Percentiles rank a stretch among this genome's conserved stretches.
These are phyloP conservation scores for Novymonas esmeraldas DNA, from an alignment of 208 protist species.

Conservation along the genomic window DNA sequence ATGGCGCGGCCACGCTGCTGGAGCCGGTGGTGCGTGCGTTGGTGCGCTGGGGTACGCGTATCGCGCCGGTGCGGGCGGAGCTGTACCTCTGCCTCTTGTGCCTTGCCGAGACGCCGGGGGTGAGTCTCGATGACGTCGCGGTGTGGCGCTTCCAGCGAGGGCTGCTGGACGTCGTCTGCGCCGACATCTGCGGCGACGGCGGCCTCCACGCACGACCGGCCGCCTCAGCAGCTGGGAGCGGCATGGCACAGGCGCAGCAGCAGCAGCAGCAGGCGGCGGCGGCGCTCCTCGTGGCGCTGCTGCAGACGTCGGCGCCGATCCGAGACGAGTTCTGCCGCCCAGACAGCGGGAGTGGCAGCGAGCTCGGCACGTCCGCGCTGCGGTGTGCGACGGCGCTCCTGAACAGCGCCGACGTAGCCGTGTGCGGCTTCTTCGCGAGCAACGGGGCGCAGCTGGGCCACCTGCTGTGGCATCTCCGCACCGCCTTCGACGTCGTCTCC, in stretches of 20 bases:
- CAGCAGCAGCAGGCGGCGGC: too few species aligned
- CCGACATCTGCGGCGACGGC: slow-evolving; percentile 41
- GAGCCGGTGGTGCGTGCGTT: slow-evolving; percentile 54
- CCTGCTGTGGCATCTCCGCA: slow-evolving; percentile 52
- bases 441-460: slow-evolving; percentile 26
- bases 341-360: slow-evolving; percentile 19
- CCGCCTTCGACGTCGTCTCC: slow-evolving; percentile 64
- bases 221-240: not conserved
- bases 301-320: slow-evolving; percentile 64
- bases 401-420: slow-evolving; percentile 52
- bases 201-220: not conserved
- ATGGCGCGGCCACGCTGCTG: slow-evolving; percentile 29
- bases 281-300: slow-evolving; percentile 56
- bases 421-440: slow-evolving; percentile 46
- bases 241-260: slow-evolving; percentile 18
- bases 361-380: slow-evolving; percentile 38
- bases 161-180: slow-evolving; percentile 64
- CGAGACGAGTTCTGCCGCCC: slow-evolving; percentile 71
- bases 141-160: slow-evolving; percentile 59
- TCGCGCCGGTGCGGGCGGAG: slow-evolving; percentile 48
- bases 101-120: slow-evolving; percentile 60
- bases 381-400: slow-evolving; percentile 56
- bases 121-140: slow-evolving; percentile 67
- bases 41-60: slow-evolving; percentile 57
- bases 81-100: slow-evolving; percentile 60